Evolutionary conservation across 345 rosid genomes (phyloP).

Genomic region (Limnanthes douglasii): DNA sequence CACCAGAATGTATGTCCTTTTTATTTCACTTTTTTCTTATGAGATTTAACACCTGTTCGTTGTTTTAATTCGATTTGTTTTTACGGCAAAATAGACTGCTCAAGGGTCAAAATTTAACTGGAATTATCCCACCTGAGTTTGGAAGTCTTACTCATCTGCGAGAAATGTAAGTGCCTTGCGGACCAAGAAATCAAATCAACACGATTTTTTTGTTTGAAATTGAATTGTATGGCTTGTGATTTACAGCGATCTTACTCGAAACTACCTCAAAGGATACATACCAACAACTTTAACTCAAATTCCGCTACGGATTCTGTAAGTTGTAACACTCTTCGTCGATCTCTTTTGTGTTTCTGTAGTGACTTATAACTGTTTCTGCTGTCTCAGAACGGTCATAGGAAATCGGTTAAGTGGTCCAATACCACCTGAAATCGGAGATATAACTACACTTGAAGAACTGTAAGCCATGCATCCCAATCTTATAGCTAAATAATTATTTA

Average conservation of each 20-base stretch:
- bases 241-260: slow-evolving; percentile 62
- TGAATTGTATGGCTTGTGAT: too few species aligned
- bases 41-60: background rate
- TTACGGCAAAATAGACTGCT: slow-evolving; percentile 23
- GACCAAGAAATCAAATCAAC: too few species aligned
- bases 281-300: slow-evolving; percentile 38
- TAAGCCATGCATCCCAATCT: slow-evolving; percentile 22
- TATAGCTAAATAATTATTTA: background rate
- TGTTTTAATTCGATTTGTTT: too few species aligned
- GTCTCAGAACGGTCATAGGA: slow-evolving; percentile 44
- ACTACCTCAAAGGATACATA: slow-evolving; percentile 55
- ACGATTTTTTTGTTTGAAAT: too few species aligned
- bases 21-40: background rate
- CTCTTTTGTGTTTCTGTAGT: too few species aligned
- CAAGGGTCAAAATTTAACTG: slow-evolving; percentile 41
- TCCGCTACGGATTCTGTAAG: slow-evolving; percentile 42
- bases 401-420: slow-evolving; percentile 56
- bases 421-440: slow-evolving; percentile 42
- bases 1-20: slow-evolving; percentile 36
- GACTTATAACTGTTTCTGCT: too few species aligned
- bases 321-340: too few species aligned
- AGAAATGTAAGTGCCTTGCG: slow-evolving; percentile 36
- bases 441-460: slow-evolving; percentile 37
- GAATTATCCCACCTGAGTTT: slow-evolving; percentile 51
- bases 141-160: slow-evolving; percentile 34